phyloP scores from a whole-genome alignment of 78 protist species.

The Isochrysis galbana region DNA sequence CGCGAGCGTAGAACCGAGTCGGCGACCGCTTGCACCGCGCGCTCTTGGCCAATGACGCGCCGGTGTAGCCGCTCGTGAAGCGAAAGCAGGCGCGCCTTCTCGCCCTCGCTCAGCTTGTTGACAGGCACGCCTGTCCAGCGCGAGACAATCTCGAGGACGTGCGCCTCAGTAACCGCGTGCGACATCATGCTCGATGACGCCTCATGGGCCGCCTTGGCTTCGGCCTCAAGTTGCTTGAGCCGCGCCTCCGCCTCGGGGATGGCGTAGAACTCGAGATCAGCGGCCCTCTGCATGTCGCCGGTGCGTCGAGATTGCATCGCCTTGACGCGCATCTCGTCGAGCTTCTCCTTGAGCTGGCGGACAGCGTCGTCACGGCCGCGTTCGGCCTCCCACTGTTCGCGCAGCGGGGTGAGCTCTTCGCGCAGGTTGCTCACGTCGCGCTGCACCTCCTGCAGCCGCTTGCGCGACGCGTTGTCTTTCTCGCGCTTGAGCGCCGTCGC shows the following conservation, averaged over 20 bases:
- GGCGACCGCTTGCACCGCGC: slow-evolving; percentile 93
- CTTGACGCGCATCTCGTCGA: neutral
- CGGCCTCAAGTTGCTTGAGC: slow-evolving; percentile 15
- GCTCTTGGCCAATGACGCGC: slow-evolving; percentile 95
- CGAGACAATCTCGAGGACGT: slow-evolving; percentile 72
- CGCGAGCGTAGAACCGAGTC: slow-evolving; percentile 86
- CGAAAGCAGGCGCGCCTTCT: slow-evolving; percentile 80
- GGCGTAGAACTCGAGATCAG: slow-evolving; percentile 86
- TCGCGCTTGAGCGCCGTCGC: slow-evolving; percentile 81
- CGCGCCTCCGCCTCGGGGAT: slow-evolving; percentile 71
- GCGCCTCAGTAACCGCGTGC: slow-evolving; percentile 70
- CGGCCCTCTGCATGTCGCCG: slow-evolving; percentile 77
- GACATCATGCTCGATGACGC: slow-evolving; percentile 57
- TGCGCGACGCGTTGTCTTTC: slow-evolving; percentile 61
- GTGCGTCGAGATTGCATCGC: slow-evolving; percentile 75
- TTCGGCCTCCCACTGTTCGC: slow-evolving; percentile 78
- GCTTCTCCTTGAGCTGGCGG: slow-evolving; percentile 43
- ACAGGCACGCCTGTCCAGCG: slow-evolving; percentile 98
- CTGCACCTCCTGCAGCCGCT: slow-evolving; percentile 66
- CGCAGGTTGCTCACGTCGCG: slow-evolving; percentile 59
- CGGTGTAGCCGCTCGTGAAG: slow-evolving; percentile 70
- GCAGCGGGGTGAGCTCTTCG: slow-evolving; percentile 80
- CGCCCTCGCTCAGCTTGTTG: slow-evolving; percentile 66
- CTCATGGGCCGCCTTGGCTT: slow-evolving; percentile 16
- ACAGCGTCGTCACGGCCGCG: slow-evolving; percentile 74